phyloP scores from a whole-genome alignment of 768 basidiomycete species.

The Boletus subparvulus region DNA sequence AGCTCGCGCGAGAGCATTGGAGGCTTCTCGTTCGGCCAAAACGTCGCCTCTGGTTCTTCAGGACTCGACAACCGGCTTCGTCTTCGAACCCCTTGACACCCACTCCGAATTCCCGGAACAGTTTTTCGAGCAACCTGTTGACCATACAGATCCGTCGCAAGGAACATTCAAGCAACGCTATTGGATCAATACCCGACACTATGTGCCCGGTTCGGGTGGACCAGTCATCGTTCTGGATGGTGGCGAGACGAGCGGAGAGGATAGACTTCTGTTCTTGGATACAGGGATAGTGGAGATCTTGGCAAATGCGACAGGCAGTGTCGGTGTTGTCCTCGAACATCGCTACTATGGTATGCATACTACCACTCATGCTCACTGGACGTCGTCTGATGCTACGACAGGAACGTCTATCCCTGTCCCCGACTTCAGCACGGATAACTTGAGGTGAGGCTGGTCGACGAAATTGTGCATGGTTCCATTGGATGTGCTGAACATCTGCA shows the following conservation, averaged over 20 bases:
- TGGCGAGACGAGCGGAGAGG: conserved; percentile 87
- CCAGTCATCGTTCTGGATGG: conserved; percentile 92
- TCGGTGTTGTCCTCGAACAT: conserved; percentile 91
- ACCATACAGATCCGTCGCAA: conserved; percentile 64
- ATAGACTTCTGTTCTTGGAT: conserved; percentile 53
- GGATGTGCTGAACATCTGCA: conserved; percentile 3
- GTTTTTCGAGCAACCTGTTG: conserved; percentile 83
- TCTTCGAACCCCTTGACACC: conserved; percentile 6
- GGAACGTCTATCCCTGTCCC: conserved; percentile 73
- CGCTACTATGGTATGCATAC: conserved; percentile 70
- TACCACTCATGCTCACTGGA: background rate
- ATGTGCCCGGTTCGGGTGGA: conserved; percentile 63
- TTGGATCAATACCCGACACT: conserved; percentile 87
- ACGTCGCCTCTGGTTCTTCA: conserved; percentile 24
- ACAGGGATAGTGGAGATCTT: conserved; percentile 87
- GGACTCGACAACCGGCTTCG: conserved; percentile 14
- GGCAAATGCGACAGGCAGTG: conserved; percentile 78
- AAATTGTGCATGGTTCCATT: background rate
- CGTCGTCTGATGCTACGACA: conserved; percentile 25
- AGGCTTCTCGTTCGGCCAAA: conserved; percentile 8
- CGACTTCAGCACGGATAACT: conserved; percentile 78
- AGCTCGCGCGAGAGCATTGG: conserved; percentile 20
- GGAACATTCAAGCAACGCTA: conserved; percentile 85
- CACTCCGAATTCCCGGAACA: conserved; percentile 50
- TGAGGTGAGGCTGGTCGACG: conserved; percentile 49